These are phyloP conservation scores for Porogramme epimiltina DNA, from an alignment of 1,284 basidiomycete species.

Conservation along the genomic window DNA sequence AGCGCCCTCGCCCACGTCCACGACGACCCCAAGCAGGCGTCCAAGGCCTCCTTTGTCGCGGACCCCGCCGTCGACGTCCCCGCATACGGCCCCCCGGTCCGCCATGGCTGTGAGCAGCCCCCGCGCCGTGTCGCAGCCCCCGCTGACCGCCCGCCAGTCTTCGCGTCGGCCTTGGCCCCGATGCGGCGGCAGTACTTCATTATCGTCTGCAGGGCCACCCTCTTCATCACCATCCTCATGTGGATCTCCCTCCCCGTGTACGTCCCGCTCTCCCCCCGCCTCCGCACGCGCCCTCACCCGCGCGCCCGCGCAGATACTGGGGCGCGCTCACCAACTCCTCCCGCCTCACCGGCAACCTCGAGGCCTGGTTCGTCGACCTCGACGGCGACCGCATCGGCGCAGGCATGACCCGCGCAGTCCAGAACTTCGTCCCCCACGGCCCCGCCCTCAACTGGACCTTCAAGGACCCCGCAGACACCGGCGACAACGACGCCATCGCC, in stretches of 20 bases:
- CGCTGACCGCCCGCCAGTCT: constrained; percentile 18
- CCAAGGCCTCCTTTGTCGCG: constrained; percentile 19
- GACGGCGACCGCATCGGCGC: constrained; percentile 43
- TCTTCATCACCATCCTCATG: constrained; percentile 27
- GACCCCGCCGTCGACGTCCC: constrained; percentile 6
- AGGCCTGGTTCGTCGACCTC: constrained; percentile 45
- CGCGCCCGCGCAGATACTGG: constrained; percentile 38
- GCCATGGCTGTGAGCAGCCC: constrained; percentile 14
- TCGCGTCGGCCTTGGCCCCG: constrained; percentile 23
- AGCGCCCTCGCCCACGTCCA: constrained; percentile 16
- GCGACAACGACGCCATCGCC: constrained; percentile 31
- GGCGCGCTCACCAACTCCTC: constrained; percentile 38
- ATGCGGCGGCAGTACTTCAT: constrained; percentile 24
- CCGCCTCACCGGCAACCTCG: constrained; percentile 38
- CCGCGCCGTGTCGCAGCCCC: too few relatives aligned
- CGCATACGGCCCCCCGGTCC: not conserved
- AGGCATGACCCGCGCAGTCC: constrained; percentile 31
- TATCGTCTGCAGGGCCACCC: constrained; percentile 23
- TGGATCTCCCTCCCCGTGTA: constrained; percentile 30
- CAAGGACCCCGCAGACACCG: constrained; percentile 24
- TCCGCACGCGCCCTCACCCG: not conserved
- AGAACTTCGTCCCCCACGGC: constrained; percentile 28
- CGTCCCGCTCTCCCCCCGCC: constrained; percentile 3
- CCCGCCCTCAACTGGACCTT: constrained; percentile 34
- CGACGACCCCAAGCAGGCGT: constrained; percentile 12